Evolutionary conservation across 345 rosid genomes (phyloP), one percentile per base, ranked within the genome.

Genomic region (Lepidium sativum): DNA sequence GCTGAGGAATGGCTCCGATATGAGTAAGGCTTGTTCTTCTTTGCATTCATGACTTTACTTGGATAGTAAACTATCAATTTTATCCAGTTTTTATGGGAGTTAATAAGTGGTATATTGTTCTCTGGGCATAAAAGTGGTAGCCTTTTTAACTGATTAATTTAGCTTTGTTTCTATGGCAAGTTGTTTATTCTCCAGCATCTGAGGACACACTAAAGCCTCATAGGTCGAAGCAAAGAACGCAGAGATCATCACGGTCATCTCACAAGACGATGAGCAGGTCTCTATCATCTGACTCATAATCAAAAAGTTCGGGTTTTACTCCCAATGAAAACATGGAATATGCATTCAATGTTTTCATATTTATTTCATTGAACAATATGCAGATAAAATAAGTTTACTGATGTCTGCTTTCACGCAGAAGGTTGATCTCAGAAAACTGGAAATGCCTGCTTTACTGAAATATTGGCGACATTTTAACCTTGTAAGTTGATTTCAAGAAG

Each of bases 381-480:
- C 1, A 54, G 4, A 9, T 72, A 27, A 23, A 17, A 0, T 59
- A 31, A 8, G 37, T 39, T 63, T 25, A 44, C 37, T 53, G 34
- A 60, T 52, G 44, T 5, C 29, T 55, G 52, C 16, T 52, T 66
- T 52, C 14, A 20, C 8, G 43, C 80, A 92, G 92, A 92, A 80
- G 75, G 82, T 90, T 72, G 98, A 92, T 81, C 85, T 90, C 12
- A 84, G 92, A 83, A 92, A 87, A 79, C 74, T 90, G 76, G 95
- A 90, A 80, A 86, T 85, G 82, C 84, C 87, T 67, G 94, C 96
- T 31, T 79, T 92, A 52, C 81, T 87, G 82, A 86, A 86, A 81
- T 90, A 92, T 70, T 83, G 90, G 90, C 86, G 79, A 65, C 90
- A 92, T 70, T 92, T 89, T 64, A 90, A 92, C 83, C 96, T 90